Conservation (phyloP, 1,284 basidiomycete genomes). For the Vanrija sp. region DNA sequence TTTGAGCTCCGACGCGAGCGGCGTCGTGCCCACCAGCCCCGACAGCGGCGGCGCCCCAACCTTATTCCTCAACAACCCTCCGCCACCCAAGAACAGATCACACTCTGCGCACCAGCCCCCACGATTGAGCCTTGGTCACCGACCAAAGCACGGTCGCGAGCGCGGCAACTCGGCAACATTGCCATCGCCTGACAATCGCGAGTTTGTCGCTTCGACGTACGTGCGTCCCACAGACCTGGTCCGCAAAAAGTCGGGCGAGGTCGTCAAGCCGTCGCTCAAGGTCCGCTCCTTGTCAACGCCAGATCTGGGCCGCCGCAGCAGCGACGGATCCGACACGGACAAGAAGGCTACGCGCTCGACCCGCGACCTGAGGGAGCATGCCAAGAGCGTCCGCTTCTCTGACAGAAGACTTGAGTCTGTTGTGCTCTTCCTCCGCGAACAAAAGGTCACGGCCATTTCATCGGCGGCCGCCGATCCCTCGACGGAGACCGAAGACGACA, state of each 20-base stretch:
- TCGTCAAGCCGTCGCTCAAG: slow-evolving; percentile 50
- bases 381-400: slow-evolving; percentile 47
- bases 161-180: slow-evolving; percentile 4
- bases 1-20: background rate
- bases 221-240: slow-evolving; percentile 31
- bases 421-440: slow-evolving; percentile 47
- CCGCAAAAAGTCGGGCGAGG: slow-evolving; percentile 50
- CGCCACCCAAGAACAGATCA: background rate
- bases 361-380: slow-evolving; percentile 34
- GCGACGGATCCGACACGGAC: slow-evolving; percentile 20
- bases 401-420: slow-evolving; percentile 45
- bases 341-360: slow-evolving; percentile 8
- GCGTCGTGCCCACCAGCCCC: background rate
- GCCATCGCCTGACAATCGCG: background rate
- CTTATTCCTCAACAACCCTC: background rate
- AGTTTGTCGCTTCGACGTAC: slow-evolving; percentile 12
- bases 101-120: slow-evolving; percentile 2
- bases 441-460: slow-evolving; percentile 46
- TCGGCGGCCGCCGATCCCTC: slow-evolving; percentile 37
- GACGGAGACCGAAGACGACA: slow-evolving; percentile 46
- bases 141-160: background rate
- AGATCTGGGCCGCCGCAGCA: slow-evolving; percentile 38
- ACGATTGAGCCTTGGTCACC: slow-evolving; percentile 13
- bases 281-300: slow-evolving; percentile 48
- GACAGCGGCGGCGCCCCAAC: background rate